phyloP scores from a whole-genome alignment of 495 filamentous ascomycete genomes.

The Penicillium samsonianum region DNA sequence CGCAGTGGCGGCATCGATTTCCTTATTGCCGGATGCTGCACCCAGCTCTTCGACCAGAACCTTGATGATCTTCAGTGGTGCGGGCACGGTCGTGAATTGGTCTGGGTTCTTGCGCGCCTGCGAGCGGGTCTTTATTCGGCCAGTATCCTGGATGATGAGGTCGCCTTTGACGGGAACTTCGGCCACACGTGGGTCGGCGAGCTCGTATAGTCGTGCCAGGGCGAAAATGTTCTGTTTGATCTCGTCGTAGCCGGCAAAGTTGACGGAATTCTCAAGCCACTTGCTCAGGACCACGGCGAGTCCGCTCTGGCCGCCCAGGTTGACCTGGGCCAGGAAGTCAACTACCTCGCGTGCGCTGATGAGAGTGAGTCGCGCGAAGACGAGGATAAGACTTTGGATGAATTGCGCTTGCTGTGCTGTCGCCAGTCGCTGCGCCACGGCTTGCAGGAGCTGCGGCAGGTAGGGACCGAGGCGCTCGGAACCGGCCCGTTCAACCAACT shows the following conservation, averaged over 20 bases:
- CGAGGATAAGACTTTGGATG: conserved; percentile 89
- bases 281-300: conserved; percentile 86
- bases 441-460: conserved; percentile 82
- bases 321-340: conserved; percentile 81
- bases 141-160: conserved; percentile 75
- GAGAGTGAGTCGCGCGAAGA: conserved; percentile 88
- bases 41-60: conserved; percentile 86
- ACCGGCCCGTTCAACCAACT: conserved; percentile 91
- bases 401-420: conserved; percentile 80
- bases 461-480: conserved; percentile 86
- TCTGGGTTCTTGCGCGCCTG: conserved; percentile 83
- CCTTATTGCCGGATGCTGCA: conserved; percentile 57
- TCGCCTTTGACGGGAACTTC: conserved; percentile 88
- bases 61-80: conserved; percentile 92
- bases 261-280: conserved; percentile 95
- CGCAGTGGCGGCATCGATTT: conserved; percentile 56
- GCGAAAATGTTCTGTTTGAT: conserved; percentile 96
- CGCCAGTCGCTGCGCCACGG: conserved; percentile 82
- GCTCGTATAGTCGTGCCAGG: conserved; percentile 80
- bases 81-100: conserved; percentile 82
- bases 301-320: conserved; percentile 70
- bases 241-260: conserved; percentile 94
- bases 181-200: conserved; percentile 78
- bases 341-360: conserved; percentile 85
- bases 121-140: conserved; percentile 90